Evolutionary conservation across 768 basidiomycete genomes (phyloP).

Genomic region (Steccherinum ochraceum): DNA sequence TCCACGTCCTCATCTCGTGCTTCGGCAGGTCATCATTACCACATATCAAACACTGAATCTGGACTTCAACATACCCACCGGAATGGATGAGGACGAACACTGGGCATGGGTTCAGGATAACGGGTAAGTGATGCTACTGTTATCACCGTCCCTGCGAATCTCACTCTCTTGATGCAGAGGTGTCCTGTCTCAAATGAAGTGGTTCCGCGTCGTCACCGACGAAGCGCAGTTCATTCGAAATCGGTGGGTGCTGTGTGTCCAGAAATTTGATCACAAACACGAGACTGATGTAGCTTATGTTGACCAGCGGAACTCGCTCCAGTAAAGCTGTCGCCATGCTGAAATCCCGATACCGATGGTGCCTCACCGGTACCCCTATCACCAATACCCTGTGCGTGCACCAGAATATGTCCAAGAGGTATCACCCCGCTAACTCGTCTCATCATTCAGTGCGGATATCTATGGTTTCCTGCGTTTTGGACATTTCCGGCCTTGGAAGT

Average conservation of each 20-base stretch:
- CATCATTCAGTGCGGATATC: slow-evolving; percentile 57
- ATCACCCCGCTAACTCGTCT: no score
- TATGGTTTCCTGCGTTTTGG: slow-evolving; percentile 69
- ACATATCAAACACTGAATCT: slow-evolving; percentile 67
- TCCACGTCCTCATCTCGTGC: slow-evolving; percentile 3
- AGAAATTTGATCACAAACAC: background rate
- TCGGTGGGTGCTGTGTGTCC: slow-evolving; percentile 30
- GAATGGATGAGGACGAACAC: slow-evolving; percentile 41
- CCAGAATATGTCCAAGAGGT: no score
- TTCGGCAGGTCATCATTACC: slow-evolving; percentile 71
- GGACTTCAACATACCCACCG: slow-evolving; percentile 50
- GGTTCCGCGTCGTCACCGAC: slow-evolving; percentile 69
- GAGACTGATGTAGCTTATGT: background rate
- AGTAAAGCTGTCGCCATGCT: slow-evolving; percentile 57
- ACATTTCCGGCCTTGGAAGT: slow-evolving; percentile 60
- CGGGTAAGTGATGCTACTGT: slow-evolving; percentile 32
- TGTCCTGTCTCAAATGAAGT: slow-evolving; percentile 51
- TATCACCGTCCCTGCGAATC: background rate
- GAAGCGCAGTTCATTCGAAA: slow-evolving; percentile 78
- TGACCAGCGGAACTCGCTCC: slow-evolving; percentile 43
- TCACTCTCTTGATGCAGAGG: slow-evolving; percentile 35
- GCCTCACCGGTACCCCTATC: slow-evolving; percentile 71
- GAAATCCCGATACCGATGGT: slow-evolving; percentile 66
- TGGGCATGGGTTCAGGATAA: slow-evolving; percentile 39
- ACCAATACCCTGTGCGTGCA: slow-evolving; percentile 56